These are phyloP conservation scores for Suhomyces bokatorum DNA, from an alignment of 1,139 yeast genomes.

Conservation along the genomic window DNA sequence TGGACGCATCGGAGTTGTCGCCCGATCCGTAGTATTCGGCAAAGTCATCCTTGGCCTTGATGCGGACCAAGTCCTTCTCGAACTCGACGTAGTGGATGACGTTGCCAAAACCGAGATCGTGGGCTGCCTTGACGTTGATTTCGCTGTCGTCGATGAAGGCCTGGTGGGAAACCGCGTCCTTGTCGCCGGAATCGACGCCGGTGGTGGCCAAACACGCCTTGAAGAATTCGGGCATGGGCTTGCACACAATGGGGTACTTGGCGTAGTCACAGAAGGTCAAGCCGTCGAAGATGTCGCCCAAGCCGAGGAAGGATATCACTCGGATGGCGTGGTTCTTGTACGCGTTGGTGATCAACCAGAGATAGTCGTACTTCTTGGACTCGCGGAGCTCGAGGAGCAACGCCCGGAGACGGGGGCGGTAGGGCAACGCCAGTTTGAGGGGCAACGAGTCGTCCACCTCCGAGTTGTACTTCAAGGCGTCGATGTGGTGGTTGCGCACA, in stretches of 20 bases:
- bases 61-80: slow-evolving; percentile 40
- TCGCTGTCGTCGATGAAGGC: slow-evolving; percentile 85
- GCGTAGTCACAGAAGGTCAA: slow-evolving; percentile 87
- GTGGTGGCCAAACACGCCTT: slow-evolving; percentile 62
- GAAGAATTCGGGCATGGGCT: slow-evolving; percentile 68
- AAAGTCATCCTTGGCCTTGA: slow-evolving; percentile 33
- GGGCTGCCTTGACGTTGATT: slow-evolving; percentile 60
- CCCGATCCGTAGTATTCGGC: slow-evolving; percentile 38
- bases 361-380: slow-evolving; percentile 34
- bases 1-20: slow-evolving; percentile 25
- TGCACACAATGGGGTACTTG: slow-evolving; percentile 68
- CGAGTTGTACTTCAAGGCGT: slow-evolving; percentile 84
- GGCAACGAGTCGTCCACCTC: slow-evolving; percentile 93
- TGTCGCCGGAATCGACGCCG: slow-evolving; percentile 53
- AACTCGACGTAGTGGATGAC: slow-evolving; percentile 62
- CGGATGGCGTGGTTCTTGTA: slow-evolving; percentile 84
- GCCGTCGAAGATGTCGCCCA: slow-evolving; percentile 92
- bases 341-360: slow-evolving; percentile 94
- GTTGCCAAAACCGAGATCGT: slow-evolving; percentile 49
- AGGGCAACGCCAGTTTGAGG: slow-evolving; percentile 68
- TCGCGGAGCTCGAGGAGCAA: slow-evolving; percentile 49
- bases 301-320: slow-evolving; percentile 73
- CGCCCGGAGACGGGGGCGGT: slow-evolving; percentile 54
- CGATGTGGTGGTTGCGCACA: slow-evolving; percentile 76
- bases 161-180: slow-evolving; percentile 28